These are phyloP conservation scores for Fusarium palustre DNA, from an alignment of 2,329 filamentous ascomycete species.

Conservation along the genomic window DNA sequence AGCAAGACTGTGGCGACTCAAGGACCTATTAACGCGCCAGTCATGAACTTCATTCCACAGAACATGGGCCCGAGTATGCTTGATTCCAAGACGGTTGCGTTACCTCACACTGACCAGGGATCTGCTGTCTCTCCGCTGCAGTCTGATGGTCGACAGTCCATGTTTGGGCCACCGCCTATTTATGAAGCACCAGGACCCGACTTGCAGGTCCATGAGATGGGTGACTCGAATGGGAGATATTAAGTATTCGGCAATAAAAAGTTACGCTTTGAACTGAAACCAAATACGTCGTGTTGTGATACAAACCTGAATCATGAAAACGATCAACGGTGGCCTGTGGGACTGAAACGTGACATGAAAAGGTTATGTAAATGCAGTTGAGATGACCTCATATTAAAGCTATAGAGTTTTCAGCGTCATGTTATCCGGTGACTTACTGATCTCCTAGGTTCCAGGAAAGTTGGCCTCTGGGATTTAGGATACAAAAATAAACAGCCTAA, in stretches of 20 bases:
- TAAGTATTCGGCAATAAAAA: too few species aligned
- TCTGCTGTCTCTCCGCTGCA: not conserved
- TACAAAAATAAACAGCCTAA: too few species aligned
- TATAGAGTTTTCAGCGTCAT: too few species aligned
- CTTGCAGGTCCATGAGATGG: not conserved
- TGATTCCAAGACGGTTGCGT: not conserved
- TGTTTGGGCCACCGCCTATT: not conserved
- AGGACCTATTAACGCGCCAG: not conserved
- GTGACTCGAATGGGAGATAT: not conserved
- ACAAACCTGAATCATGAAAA: not conserved
- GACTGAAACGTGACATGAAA: not conserved
- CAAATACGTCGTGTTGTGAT: fast-evolving
- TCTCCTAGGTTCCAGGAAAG: too few species aligned
- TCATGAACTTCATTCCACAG: not conserved
- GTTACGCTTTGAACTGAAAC: not conserved
- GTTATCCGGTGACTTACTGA: not conserved
- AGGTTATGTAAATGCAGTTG: too few species aligned
- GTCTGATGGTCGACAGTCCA: not conserved
- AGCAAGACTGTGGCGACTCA: not conserved
- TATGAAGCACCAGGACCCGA: not conserved
- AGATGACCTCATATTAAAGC: not conserved
- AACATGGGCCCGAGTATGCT: not conserved
- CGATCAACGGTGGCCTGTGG: too few species aligned
- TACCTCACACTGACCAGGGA: fast-evolving
- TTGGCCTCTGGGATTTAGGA: too few species aligned